Base-by-base conservation (phyloP, 1,284 basidiomycete genomes). In the Pseudozyma sp. region DNA sequence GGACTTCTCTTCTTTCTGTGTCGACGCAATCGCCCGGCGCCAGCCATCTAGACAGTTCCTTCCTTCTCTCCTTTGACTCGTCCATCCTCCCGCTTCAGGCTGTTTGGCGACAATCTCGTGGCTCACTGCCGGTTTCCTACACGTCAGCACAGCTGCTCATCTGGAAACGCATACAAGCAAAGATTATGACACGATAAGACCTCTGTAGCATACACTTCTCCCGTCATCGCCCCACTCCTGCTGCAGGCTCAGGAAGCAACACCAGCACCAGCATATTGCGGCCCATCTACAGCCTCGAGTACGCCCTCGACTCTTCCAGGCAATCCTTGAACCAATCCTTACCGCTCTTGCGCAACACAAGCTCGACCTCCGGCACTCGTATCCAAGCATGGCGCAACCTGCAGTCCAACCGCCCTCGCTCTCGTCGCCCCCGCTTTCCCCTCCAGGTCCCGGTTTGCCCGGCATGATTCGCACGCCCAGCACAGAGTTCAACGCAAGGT, bases 341-440 rank as follows among this genome's bases (percentile, higher is more conserved):
- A 24, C 24, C 24, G 24, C 24, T 24, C 24, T 24, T 24, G 24
- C 24, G 24, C 24, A 24, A 24, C 24, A 1, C 24, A 24, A 24
- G 24, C 24, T 24, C 24, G 24, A 24, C 24, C 24, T 24, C 24
- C 24, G 24, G 24, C 24, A 24, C 24, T 24, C 24, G 24, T 24
- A 24, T 24, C 24, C 34, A 39, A 58, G 13, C 14, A 72, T 72
- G 69, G 59, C 64, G 45, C 69, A 72, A 57, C 60, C 69, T 5
- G 60, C 39, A 19, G 64, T 72, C n/a, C 69, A 71, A 35, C 58
- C 54, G 30, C 56, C 69, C 5, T 52, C 56, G 10, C 45, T 72
- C 13, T 72, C 43, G 13, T 44, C 69, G 14, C 69, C 69, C 11
- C 69, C 64, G 24, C 64, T 67, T 13, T 72, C 69, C n/a, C 69